A percentile compares a stretch with the other conserved stretches of the same genome.
Conservation (phyloP, 2,329 filamentous ascomycete genomes). For the Drechslerella coelobrocha region DNA sequence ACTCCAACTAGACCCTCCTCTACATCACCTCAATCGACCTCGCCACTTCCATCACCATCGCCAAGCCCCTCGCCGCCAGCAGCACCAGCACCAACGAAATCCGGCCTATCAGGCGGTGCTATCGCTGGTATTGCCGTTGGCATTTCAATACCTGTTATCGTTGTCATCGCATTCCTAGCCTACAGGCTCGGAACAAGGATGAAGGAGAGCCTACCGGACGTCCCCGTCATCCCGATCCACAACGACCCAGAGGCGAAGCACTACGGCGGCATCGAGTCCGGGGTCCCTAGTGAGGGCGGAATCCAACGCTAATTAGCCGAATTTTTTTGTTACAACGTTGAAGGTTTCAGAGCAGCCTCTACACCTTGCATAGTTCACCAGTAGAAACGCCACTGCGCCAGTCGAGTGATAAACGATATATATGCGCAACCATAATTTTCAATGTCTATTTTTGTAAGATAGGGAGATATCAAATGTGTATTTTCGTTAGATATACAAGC, state of each 20-base stretch:
- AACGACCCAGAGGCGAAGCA: conserved; percentile 18
- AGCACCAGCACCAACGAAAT: background rate
- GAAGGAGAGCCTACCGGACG: conserved; percentile 1
- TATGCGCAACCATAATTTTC: too few species aligned
- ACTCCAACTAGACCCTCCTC: background rate
- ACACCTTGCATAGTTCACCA: too few species aligned
- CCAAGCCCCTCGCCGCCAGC: background rate
- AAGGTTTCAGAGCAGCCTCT: too few species aligned
- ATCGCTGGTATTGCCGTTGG: background rate
- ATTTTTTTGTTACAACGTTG: too few species aligned
- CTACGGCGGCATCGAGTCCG: conserved; percentile 17
- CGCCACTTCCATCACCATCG: background rate
- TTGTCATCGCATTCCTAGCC: conserved; percentile 5
- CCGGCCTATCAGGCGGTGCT: background rate
- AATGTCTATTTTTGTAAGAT: too few species aligned
- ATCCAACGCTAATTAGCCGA: too few species aligned
- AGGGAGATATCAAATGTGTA: too few species aligned
- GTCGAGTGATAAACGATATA: too few species aligned
- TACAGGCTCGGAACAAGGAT: background rate
- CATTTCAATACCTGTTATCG: background rate
- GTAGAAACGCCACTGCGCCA: too few species aligned
- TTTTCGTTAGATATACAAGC: too few species aligned
- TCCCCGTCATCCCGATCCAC: conserved; percentile 12
- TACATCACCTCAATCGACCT: background rate
- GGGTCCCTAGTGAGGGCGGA: background rate